Conservation (phyloP, 1,284 basidiomycete genomes). For the Ganoderma sinense region DNA sequence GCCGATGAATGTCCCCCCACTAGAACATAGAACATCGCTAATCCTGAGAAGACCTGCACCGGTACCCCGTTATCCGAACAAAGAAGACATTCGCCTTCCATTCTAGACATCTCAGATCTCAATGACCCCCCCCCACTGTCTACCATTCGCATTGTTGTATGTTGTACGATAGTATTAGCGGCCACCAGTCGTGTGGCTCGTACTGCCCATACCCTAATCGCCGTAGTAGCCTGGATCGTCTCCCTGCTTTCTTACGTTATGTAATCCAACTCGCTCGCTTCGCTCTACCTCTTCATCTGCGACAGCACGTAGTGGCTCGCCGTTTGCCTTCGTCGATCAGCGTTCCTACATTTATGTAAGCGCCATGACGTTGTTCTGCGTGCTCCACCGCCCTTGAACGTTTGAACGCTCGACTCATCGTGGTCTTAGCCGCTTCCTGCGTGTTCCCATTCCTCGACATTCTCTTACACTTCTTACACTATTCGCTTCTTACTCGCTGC, state of each 20-base stretch:
- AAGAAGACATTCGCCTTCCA: not conserved
- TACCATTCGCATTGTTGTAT: conserved; percentile 23
- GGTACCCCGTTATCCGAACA: not conserved
- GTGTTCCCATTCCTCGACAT: not conserved
- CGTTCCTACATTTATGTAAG: not conserved
- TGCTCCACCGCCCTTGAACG: not conserved
- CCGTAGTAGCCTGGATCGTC: conserved; percentile 3
- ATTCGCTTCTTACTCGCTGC: not conserved
- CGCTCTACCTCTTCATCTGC: not conserved
- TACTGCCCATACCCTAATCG: conserved; percentile 7
- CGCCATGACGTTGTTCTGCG: not conserved
- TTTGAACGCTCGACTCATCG: not conserved
- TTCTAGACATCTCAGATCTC: conserved; percentile 19
- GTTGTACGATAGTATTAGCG: conserved; percentile 23
- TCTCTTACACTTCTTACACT: not conserved
- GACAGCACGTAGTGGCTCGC: not conserved
- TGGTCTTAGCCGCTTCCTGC: not conserved
- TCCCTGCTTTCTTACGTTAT: conserved; percentile 4
- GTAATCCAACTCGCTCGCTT: not conserved
- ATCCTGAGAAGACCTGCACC: not conserved
- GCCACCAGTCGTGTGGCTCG: conserved; percentile 1
- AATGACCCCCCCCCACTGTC: not conserved
- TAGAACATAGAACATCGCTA: not conserved
- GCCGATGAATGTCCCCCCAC: conserved; percentile 12
- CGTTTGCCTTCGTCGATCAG: not conserved